These are phyloP conservation scores for Penicillium thymicola DNA, from an alignment of 2,329 filamentous ascomycete genomes.

Conservation along the genomic window DNA sequence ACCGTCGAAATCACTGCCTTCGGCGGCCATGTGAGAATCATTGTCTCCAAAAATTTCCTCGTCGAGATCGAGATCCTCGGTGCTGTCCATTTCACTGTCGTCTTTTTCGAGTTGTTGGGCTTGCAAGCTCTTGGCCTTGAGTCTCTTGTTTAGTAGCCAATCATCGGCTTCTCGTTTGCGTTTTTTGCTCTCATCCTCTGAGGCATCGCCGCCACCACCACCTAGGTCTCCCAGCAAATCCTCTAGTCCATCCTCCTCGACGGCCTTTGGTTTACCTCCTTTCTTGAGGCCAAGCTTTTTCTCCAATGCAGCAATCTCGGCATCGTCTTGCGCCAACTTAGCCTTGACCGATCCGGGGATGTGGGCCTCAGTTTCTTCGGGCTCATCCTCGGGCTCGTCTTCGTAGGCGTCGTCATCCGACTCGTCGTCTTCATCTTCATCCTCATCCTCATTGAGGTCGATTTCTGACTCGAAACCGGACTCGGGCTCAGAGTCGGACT, in stretches of 20 bases:
- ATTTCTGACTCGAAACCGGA: neutral
- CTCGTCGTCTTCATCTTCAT: conserved; percentile 20
- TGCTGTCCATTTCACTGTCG: conserved; percentile 17
- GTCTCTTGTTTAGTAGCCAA: conserved; percentile 58
- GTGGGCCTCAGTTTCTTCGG: conserved; percentile 16
- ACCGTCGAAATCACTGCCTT: conserved; percentile 38
- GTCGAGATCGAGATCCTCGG: conserved; percentile 10
- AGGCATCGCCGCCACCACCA: conserved; percentile 51
- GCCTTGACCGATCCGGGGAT: conserved; percentile 51
- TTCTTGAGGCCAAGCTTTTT: conserved; percentile 80
- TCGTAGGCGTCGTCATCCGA: conserved; percentile 28
- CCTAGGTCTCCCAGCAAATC: conserved; percentile 70
- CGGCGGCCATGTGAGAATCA: conserved; percentile 30
- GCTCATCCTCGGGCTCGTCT: conserved; percentile 5
- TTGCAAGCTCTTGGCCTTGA: conserved; percentile 46
- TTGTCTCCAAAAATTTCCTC: conserved; percentile 28
- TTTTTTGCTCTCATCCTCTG: conserved; percentile 49
- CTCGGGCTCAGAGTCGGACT: neutral
- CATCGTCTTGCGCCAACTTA: conserved; percentile 74
- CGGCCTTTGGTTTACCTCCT: conserved; percentile 68
- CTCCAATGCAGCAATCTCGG: conserved; percentile 82
- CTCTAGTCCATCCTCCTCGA: conserved; percentile 78
- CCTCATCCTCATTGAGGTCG: conserved; percentile 16
- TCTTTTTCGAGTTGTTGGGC: conserved; percentile 11
- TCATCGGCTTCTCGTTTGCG: conserved; percentile 63